Evolutionary conservation across 306 rosid species (phyloP), one percentile per base, ranked within the genome.

Genomic region (Crataegus laevigata): DNA sequence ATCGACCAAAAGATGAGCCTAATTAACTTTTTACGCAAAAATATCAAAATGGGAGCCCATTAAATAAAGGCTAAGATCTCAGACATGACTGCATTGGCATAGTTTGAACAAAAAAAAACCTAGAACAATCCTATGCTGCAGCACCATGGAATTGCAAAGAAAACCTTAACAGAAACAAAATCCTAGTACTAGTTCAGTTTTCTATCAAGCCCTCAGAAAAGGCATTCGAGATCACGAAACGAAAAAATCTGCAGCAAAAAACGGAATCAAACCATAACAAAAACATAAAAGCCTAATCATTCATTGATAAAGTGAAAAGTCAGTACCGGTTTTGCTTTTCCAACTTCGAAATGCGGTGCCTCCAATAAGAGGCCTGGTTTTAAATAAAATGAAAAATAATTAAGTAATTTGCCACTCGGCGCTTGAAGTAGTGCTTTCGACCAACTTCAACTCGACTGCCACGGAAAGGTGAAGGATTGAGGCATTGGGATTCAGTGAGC

Each of bases 361-460:
- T 86, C 80, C 76, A 75, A 61, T 11, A 52, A 69, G 88, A 80
- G 76, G 78, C 62, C 64, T 75, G 88, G 87, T 84, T 82, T 61
- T 52, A 60, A 72, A 82, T 74, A 81, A 65, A 84, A 78, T 43
- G 69, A 71, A 72, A 77, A 85, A 76, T 62, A 74, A 78, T 61
- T 50, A 50, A 12, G 52, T 62, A 69, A 75, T 69, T 75, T 34
- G 71, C 50, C 47, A 60, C 71, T 17, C 21, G 64, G 63, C 81
- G 60, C 75, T 66, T 65, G 61, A 55, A 66, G 70, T 70, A 72
- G 50, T 63, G 68, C 55, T 29, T 72, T 66, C 64, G 76, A 78
- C 71, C 21, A 45, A 51, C 81, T 74, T 74, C 80, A 59, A 45
- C 47, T 64, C 36, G 47, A 59, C 52, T 36, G 59, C 54, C 63